Base-by-base conservation (phyloP, 2,329 filamentous ascomycete genomes). In the Tolypocladium nubicola region DNA sequence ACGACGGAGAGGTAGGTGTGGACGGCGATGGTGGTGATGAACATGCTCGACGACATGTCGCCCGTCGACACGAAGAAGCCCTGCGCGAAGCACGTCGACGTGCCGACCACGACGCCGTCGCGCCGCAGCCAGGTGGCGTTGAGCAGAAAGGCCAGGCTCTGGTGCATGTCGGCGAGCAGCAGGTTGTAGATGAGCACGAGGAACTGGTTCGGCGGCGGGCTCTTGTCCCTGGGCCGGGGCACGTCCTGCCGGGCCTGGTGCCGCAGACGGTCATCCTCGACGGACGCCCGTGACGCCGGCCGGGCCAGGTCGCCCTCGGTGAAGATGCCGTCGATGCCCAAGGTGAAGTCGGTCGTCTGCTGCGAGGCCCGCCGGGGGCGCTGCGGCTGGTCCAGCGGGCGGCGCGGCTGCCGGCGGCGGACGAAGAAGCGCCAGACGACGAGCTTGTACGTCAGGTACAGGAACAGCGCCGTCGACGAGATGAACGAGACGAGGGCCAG, bases 131-230 rank as follows among this genome's bases (percentile, higher is more conserved):
- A 86, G 40, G 79, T 72, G 4, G 79, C 77, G 60, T 85, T 87
- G 53, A 88, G 73, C 49, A 86, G 64, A 65, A 88, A 89, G 4
- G 84, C 82, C 0, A 82, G 67, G 9, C 82, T 77, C 64, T 89
- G 86, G 64, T 86, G 82, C 57, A 87, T 77, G 63, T 89, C 86
- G 58, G 86, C 85, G 26, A 87, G 70, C 6, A 89, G 73, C 0
- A 89, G 77, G 66, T 89, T 89, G 67, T 87, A 81, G 58, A 89
- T 85, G 5, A 89, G 75, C 0, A 89, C 74, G 35, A 88, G 76
- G 64, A 88, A 87, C 68, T 89, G 86, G 61, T 88, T 88, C 0
- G 78, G 78, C 7, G 77, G 78, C 6, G 75, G 71, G 23, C 72
- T 69, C 43, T 66, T 68, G 33, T 66, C 54, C 14, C 65, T 63